These are phyloP conservation scores for Allantophomopsis lycopodina DNA, from an alignment of 2,329 filamentous ascomycete genomes.

Conservation along the genomic window DNA sequence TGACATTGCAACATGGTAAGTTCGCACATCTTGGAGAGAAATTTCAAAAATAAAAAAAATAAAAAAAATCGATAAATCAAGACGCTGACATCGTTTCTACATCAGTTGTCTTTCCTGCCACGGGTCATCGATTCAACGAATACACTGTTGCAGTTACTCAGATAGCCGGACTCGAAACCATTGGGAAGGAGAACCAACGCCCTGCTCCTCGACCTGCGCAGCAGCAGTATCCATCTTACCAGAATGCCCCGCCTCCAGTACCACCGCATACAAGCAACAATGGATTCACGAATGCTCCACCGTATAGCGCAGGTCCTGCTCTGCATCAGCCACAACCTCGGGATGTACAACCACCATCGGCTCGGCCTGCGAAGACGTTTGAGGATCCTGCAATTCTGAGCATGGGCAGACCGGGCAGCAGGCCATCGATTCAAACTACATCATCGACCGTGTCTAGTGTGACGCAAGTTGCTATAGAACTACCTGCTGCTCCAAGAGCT, in stretches of 20 bases:
- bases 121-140: not conserved
- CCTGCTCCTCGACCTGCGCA: no score
- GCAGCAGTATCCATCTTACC: no score
- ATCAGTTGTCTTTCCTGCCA: not conserved
- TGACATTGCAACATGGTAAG: conserved; percentile 20
- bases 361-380: conserved; percentile 8
- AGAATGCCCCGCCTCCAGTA: not conserved
- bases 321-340: conserved; percentile 1
- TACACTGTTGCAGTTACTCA: not conserved
- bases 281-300: not conserved
- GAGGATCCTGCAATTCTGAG: conserved; percentile 21
- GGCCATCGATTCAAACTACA: conserved; percentile 3
- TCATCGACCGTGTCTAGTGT: no score
- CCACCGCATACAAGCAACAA: not conserved
- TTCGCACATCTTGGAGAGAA: not conserved
- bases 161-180: not conserved
- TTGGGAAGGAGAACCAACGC: not conserved
- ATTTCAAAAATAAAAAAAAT: not conserved
- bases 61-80: not conserved
- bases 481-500: no score
- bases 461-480: no score
- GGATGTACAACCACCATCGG: not conserved
- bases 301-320: not conserved
- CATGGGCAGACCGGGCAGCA: conserved; percentile 18
- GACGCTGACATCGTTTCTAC: not conserved